Base-by-base conservation (phyloP, 371 early-diverging fungal genomes). In the Circinella umbellata region DNA sequence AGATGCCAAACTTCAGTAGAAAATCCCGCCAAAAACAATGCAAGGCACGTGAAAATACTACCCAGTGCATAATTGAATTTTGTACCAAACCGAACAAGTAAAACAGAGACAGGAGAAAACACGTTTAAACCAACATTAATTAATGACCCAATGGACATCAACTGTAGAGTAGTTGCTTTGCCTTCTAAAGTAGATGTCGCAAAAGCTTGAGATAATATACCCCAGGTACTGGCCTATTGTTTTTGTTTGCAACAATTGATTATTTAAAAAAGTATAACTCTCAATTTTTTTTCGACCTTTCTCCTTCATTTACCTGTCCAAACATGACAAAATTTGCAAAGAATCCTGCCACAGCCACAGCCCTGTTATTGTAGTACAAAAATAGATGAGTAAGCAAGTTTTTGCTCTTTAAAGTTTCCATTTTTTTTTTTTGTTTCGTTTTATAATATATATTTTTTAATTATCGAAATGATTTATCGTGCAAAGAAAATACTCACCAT, bases 1-100 rank as follows among this genome's bases (percentile, higher is more conserved):
- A 89, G 71, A 47, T 87, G 88, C 89, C 89, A 89, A 3, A 82
- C 71, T 64, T 80, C 70, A 9, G 73, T 74, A 64, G 78, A 79
- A 48, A 80, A 86, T 0, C 81, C 84, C 37, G 86, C 79, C 1
- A 85, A 71, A 37, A 85, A 73, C n/a, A 88, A 68, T 37, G 86
- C 84, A 9, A 84, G 73, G 4, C 80, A 73, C 79, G 85, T 74
- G 34, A 87, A 48, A 49, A 84, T 61, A 35, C 75, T 77, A 1
- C 89, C 89, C 17, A 80, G 37, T 2, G 73, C 34, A 66, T 84
- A 76, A 0, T 76, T 62, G n/a, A 73, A 27, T 14, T 78, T 71
- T 37, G 79, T 76, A 9, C 89, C 89, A 47, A 83, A 73, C 1
- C 74, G 60, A 17, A 71, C 74, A 35, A 86, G 63, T 0, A 85